Percentiles rank a stretch among this genome's conserved stretches.
Conservation (phyloP, 495 filamentous ascomycete genomes). For the Tuber magnatum region DNA sequence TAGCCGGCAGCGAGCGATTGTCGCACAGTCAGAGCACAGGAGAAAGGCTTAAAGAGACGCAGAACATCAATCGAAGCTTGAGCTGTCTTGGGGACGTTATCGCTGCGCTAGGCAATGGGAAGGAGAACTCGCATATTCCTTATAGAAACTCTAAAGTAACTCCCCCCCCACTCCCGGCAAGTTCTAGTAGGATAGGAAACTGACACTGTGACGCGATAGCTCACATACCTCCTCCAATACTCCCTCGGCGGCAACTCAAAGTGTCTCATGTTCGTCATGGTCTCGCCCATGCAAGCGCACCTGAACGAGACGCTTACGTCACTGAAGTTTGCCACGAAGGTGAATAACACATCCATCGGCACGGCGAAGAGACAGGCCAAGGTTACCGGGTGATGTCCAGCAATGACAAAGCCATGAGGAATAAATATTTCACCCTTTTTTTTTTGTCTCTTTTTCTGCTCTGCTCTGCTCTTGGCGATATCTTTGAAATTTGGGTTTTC, state of each 20-base stretch:
- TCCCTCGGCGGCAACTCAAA: constrained; percentile 92
- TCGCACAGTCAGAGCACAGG: constrained; percentile 77
- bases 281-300: constrained; percentile 85
- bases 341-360: constrained; percentile 42
- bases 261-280: constrained; percentile 99
- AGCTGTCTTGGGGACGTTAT: constrained; percentile 93
- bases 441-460: constrained; percentile 5
- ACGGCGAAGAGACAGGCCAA: constrained; percentile 37
- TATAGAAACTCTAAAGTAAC: constrained; percentile 90
- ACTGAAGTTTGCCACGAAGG: constrained; percentile 94
- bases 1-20: constrained; percentile 87
- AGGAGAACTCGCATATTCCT: constrained; percentile 78
- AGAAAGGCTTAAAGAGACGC: constrained; percentile 83
- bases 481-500: constrained; percentile 4
- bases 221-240: constrained; percentile 93
- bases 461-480: neutral
- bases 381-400: constrained; percentile 25
- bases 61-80: constrained; percentile 92
- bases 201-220: constrained; percentile 45
- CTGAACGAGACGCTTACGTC: constrained; percentile 88
- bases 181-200: neutral
- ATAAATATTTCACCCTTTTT: constrained; percentile 11
- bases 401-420: constrained; percentile 13
- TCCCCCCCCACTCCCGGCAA: neutral
- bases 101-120: constrained; percentile 76